Base-by-base conservation (phyloP, 73 alveolate genomes). In the Paramecium caudatum region DNA sequence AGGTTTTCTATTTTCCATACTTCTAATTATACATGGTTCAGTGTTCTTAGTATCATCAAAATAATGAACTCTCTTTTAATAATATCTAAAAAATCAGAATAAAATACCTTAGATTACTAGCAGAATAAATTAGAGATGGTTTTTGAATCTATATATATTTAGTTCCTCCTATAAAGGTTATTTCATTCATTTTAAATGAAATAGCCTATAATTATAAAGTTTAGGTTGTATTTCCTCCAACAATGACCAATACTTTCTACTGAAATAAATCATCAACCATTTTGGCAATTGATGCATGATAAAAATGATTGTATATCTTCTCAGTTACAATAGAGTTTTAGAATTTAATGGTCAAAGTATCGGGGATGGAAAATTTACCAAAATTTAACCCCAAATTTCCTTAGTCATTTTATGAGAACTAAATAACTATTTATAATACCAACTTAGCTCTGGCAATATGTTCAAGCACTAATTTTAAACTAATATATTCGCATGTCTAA, bases 201-300 rank as follows among this genome's bases (percentile, higher is more conserved):
- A 74, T 43, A 4, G 69, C 45, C 7, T 74, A 37, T 43, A 74
- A 36, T 74, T 74, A 41, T 23, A 74, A 21, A 3, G 65, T 45
- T 13, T 74, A 37, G 9, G 19, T 41, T 5, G 55, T 74, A 74
- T 74, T 45, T 43, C 88, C 88, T 39, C 88, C 88, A 17, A 74
- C 68, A 4, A 74, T 47, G 47, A 74, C 27, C 15, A 41, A 37
- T 16, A 15, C 43, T 15, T 74, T 74, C 32, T 37, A 43, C 43
- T 37, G 3, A 19, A 74, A 74, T 5, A 74, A 63, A 36, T 74
- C 88, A 41, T 74, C 88, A 1, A 7, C 47, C 43, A 74, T 39
- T 43, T 74, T 74, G 2, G 88, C 55, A 5, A 74, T 43, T 9
- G 88, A 37, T 16, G 88, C 88, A 74, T 74, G 49, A 74, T 74